These are phyloP conservation scores for Pyrenophora seminiperda DNA, from an alignment of 2,329 filamentous ascomycete species.

Conservation along the genomic window DNA sequence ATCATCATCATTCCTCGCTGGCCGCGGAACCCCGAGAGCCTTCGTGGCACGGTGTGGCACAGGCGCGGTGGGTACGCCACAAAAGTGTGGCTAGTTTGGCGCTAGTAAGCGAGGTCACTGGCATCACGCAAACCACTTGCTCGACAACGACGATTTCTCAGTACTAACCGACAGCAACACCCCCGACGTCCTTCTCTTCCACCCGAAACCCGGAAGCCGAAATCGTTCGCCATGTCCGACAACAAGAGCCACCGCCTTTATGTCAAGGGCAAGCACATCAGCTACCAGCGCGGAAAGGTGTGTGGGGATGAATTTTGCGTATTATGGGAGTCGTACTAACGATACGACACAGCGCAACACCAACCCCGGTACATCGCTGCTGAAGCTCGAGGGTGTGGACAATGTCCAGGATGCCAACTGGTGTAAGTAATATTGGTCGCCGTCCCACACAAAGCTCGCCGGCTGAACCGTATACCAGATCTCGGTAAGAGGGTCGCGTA, in stretches of 20 bases:
- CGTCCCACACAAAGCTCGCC: not conserved
- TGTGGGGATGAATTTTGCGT: conserved; percentile 11
- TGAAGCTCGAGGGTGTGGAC: conserved; percentile 99
- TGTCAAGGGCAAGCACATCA: conserved; percentile 81
- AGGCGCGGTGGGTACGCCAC: not conserved
- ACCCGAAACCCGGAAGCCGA: conserved; percentile 29
- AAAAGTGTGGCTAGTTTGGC: conserved; percentile 4
- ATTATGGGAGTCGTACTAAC: conserved; percentile 8
- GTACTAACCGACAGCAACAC: conserved; percentile 43
- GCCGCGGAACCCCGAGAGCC: no score
- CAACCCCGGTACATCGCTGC: conserved; percentile 86
- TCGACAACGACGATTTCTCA: conserved; percentile 10
- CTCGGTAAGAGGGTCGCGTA: conserved; percentile 43
- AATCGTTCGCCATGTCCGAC: conserved; percentile 46
- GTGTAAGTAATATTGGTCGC: conserved; percentile 59
- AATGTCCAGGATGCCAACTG: conserved; percentile 83
- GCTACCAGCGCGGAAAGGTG: conserved; percentile 75
- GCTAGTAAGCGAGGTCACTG: conserved; percentile 7
- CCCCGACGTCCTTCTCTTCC: conserved; percentile 31
- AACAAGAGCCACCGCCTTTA: conserved; percentile 49
- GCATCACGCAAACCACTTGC: conserved; percentile 1
- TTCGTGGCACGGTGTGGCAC: not conserved
- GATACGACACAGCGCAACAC: conserved; percentile 72
- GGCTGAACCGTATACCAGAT: not conserved
- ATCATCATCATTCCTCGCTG: not conserved